These are phyloP conservation scores for Suhomyces taliae DNA, from an alignment of 1,139 yeast genomes.

Conservation along the genomic window DNA sequence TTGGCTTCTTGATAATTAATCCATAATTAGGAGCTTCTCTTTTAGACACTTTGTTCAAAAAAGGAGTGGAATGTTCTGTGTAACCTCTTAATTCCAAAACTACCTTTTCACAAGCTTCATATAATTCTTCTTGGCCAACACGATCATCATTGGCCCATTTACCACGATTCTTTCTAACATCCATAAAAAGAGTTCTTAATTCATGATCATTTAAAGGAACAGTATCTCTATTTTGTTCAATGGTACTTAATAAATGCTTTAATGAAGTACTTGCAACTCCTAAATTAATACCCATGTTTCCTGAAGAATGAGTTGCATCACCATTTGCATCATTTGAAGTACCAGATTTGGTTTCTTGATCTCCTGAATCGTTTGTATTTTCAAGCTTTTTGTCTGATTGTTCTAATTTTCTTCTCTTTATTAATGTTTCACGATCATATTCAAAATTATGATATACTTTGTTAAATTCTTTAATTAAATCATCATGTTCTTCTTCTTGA, in stretches of 20 bases:
- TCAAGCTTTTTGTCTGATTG: constrained; percentile 76
- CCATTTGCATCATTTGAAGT: constrained; percentile 2
- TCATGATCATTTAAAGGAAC: constrained; percentile 81
- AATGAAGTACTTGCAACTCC: constrained; percentile 85
- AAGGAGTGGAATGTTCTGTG: constrained; percentile 96
- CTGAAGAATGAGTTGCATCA: constrained; percentile 9
- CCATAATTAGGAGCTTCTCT: constrained; percentile 98
- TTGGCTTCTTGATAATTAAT: constrained; percentile 84
- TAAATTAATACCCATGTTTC: constrained; percentile 41
- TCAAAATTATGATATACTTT: constrained; percentile 84
- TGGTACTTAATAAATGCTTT: constrained; percentile 74
- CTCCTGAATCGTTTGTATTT: constrained; percentile 17
- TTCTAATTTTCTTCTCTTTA: constrained; percentile 75
- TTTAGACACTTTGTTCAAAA: constrained; percentile 89
- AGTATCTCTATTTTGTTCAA: constrained; percentile 75
- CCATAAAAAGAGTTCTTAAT: constrained; percentile 79
- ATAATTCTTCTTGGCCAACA: constrained; percentile 95
- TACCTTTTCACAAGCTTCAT: constrained; percentile 96
- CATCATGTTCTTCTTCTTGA: constrained; percentile 38
- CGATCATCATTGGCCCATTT: constrained; percentile 96
- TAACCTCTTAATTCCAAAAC: constrained; percentile 85
- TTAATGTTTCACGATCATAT: constrained; percentile 73
- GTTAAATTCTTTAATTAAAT: constrained; percentile 42
- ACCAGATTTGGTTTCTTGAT: constrained; percentile 5
- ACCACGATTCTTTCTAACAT: constrained; percentile 90